phyloP scores from a whole-genome alignment of 305 asterid species.

The Petunia hybrid region DNA sequence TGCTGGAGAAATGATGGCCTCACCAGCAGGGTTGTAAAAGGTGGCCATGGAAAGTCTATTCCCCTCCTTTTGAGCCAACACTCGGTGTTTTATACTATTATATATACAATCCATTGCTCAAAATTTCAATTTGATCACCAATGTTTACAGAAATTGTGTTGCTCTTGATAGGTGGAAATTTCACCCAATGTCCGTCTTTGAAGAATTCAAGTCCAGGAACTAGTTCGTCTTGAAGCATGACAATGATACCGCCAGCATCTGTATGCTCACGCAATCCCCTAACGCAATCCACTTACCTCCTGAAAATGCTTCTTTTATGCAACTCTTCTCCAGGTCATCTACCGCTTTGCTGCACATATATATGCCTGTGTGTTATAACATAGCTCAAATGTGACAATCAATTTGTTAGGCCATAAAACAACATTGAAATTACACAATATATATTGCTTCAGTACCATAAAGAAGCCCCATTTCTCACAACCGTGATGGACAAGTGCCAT shows the following conservation, averaged over 20 bases:
- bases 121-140: slow-evolving; percentile 40
- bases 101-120: slow-evolving; percentile 1
- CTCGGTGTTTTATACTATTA: slow-evolving; percentile 23
- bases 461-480: slow-evolving; percentile 85
- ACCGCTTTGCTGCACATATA: too few relatives aligned
- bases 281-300: slow-evolving; percentile 70
- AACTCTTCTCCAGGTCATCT: slow-evolving; percentile 57
- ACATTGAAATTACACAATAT: not conserved
- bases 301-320: slow-evolving; percentile 64
- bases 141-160: slow-evolving; percentile 70
- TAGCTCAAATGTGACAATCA: not conserved
- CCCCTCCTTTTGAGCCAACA: not conserved
- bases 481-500: slow-evolving; percentile 81
- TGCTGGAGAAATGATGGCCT: not conserved
- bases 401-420: not conserved
- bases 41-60: not conserved
- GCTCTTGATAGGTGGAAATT: slow-evolving; percentile 74
- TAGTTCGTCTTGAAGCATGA: slow-evolving; percentile 80
- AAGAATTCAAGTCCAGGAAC: slow-evolving; percentile 81
- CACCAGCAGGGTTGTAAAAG: too few relatives aligned
- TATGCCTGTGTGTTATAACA: slow-evolving; percentile 44
- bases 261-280: slow-evolving; percentile 79
- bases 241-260: slow-evolving; percentile 45
- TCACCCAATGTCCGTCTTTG: slow-evolving; percentile 77
- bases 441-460: slow-evolving; percentile 58